Evolutionary conservation across 2,329 filamentous ascomycete species (phyloP).

Genomic region (Clarireedia sp.): DNA sequence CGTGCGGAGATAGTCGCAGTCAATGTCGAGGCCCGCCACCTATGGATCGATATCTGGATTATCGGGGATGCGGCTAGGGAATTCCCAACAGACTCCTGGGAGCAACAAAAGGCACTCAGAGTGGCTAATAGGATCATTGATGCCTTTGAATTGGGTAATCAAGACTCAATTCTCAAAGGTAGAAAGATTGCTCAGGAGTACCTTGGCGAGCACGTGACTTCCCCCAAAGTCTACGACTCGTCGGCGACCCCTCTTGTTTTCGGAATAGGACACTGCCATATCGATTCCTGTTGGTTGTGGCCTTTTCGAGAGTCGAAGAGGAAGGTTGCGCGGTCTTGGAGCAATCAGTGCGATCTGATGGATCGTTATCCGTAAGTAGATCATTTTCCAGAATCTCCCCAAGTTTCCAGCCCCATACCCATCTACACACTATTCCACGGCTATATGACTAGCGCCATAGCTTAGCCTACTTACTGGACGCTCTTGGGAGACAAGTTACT

Average conservation of each 20-base stretch:
- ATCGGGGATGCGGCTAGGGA: constrained; percentile 87
- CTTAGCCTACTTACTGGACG: too few species aligned
- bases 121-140: constrained; percentile 86
- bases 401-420: too few species aligned
- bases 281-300: constrained; percentile 98
- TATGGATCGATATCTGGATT: constrained; percentile 94
- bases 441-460: too few species aligned
- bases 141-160: constrained; percentile 71
- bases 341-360: constrained; percentile 91
- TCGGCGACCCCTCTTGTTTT: constrained; percentile 71
- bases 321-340: constrained; percentile 93
- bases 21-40: constrained; percentile 72
- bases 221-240: constrained; percentile 72
- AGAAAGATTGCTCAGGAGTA: constrained; percentile 79
- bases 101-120: constrained; percentile 78
- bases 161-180: constrained; percentile 69
- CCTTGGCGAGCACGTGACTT: constrained; percentile 73
- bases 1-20: constrained; percentile 83
- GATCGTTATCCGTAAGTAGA: constrained; percentile 64
- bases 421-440: too few species aligned
- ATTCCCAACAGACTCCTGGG: constrained; percentile 80
- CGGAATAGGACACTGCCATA: constrained; percentile 93
- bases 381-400: too few species aligned
- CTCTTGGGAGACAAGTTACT: too few species aligned
- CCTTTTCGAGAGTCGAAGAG: constrained; percentile 96